These are phyloP conservation scores for Auricularia heimuer DNA, from an alignment of 768 basidiomycete species.

Conservation along the genomic window DNA sequence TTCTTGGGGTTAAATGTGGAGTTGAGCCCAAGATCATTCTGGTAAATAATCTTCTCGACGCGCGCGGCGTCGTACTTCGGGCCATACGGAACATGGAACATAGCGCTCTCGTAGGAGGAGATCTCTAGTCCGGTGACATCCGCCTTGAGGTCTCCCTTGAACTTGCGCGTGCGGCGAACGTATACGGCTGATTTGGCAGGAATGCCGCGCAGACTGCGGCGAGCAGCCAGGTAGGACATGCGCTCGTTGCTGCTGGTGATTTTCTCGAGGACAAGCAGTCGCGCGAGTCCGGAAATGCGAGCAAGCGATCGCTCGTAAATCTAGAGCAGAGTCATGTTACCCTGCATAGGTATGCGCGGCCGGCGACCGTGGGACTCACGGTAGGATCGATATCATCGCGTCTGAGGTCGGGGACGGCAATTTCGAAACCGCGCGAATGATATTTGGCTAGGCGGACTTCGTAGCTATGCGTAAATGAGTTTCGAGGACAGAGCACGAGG, in stretches of 20 bases:
- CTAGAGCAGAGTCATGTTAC: slow-evolving; percentile 19
- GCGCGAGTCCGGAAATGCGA: slow-evolving; percentile 48
- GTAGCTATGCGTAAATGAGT: slow-evolving; percentile 19
- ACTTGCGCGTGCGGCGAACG: slow-evolving; percentile 28
- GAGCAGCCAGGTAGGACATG: slow-evolving; percentile 35
- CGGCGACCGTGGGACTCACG: slow-evolving; percentile 21
- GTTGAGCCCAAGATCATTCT: slow-evolving; percentile 14
- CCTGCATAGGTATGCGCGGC: not conserved
- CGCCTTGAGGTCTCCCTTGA: slow-evolving; percentile 48
- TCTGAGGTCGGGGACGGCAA: slow-evolving; percentile 42
- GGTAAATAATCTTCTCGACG: slow-evolving; percentile 29
- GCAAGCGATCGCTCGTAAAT: slow-evolving; percentile 52
- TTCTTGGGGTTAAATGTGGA: slow-evolving; percentile 58
- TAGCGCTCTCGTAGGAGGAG: slow-evolving; percentile 47
- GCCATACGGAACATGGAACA: slow-evolving; percentile 52
- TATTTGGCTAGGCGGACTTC: slow-evolving; percentile 56
- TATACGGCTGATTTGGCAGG: slow-evolving; percentile 27
- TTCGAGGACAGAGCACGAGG: too few species aligned
- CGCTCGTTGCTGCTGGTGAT: slow-evolving; percentile 37
- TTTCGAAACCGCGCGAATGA: slow-evolving; percentile 42
- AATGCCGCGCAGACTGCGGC: slow-evolving; percentile 38
- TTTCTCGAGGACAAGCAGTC: slow-evolving; percentile 53
- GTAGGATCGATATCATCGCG: slow-evolving; percentile 50
- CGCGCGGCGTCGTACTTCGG: slow-evolving; percentile 47
- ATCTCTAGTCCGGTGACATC: slow-evolving; percentile 38